Conservation (phyloP, 1,139 yeast species). For the Yamadazyma sp. region DNA sequence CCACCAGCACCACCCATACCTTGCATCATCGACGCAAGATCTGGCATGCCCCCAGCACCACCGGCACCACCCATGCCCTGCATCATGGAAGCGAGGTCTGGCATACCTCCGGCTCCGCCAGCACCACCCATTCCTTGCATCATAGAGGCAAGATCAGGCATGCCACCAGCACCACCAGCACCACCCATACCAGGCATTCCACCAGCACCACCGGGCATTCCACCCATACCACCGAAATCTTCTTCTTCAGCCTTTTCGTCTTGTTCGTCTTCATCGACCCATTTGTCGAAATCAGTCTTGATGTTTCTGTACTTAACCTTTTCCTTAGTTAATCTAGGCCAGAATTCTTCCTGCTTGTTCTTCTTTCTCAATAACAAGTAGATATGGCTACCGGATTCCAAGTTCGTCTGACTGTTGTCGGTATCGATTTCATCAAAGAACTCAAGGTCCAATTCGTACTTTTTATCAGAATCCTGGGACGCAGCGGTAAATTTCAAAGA, state of each 20-base stretch:
- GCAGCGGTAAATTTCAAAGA: slow-evolving; percentile 59
- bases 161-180: slow-evolving; percentile 35
- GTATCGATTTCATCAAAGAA: slow-evolving; percentile 73
- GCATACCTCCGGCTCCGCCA: slow-evolving; percentile 19
- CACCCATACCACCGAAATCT: slow-evolving; percentile 34
- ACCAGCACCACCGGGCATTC: slow-evolving; percentile 26
- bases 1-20: slow-evolving; percentile 39
- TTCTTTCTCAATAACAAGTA: slow-evolving; percentile 72
- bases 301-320: slow-evolving; percentile 70
- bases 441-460: slow-evolving; percentile 63
- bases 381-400: slow-evolving; percentile 67
- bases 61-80: slow-evolving; percentile 26
- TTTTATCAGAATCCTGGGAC: slow-evolving; percentile 45
- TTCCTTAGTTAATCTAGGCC: slow-evolving; percentile 89
- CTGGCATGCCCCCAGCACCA: slow-evolving; percentile 30
- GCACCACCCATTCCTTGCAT: slow-evolving; percentile 49
- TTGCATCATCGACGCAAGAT: slow-evolving; percentile 1
- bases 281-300: slow-evolving; percentile 93
- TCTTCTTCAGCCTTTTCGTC: slow-evolving; percentile 53
- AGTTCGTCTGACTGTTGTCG: slow-evolving; percentile 59
- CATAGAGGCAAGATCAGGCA: slow-evolving; percentile 37
- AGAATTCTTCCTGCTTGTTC: slow-evolving; percentile 66
- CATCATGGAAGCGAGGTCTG: slow-evolving; percentile 6
- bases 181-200: slow-evolving; percentile 26
- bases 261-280: slow-evolving; percentile 97